Evolutionary conservation across 495 filamentous ascomycete species (phyloP).

Genomic region (Penicillium salamii): DNA sequence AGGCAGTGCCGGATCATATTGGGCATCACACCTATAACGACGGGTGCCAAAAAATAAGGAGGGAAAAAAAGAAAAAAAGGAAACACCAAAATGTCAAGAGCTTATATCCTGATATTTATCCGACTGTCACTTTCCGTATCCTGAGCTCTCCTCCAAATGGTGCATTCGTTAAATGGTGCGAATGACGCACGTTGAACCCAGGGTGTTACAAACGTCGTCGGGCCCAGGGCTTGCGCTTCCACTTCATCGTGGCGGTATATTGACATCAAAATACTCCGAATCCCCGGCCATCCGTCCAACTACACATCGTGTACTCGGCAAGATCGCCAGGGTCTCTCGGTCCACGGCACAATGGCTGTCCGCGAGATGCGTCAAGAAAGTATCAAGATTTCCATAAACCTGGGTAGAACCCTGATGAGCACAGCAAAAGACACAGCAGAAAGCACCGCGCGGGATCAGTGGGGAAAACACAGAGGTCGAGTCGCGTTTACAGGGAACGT

Average conservation of each 20-base stretch:
- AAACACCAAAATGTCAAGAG: no score
- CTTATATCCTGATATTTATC: no score
- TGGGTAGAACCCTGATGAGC: slow-evolving; percentile 30
- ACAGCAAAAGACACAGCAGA: slow-evolving; percentile 49
- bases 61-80: no score
- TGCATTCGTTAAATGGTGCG: no score
- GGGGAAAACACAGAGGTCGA: slow-evolving; percentile 8
- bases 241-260: slow-evolving; percentile 19
- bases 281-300: slow-evolving; percentile 26
- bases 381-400: slow-evolving; percentile 35
- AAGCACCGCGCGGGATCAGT: slow-evolving; percentile 16
- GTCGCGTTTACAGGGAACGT: slow-evolving; percentile 31
- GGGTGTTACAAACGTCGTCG: no score
- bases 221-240: no score
- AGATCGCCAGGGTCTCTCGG: slow-evolving; percentile 1
- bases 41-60: no score
- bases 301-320: slow-evolving; percentile 32
- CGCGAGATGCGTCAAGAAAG: slow-evolving; percentile 43
- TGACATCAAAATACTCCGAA: slow-evolving; percentile 42
- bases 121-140: no score
- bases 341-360: slow-evolving; percentile 22
- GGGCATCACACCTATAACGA: no score
- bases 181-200: no score
- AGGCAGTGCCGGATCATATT: no score
- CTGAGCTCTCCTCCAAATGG: no score